Base-by-base conservation (phyloP, 306 rosid species). In the Quercus berberidifolia region DNA sequence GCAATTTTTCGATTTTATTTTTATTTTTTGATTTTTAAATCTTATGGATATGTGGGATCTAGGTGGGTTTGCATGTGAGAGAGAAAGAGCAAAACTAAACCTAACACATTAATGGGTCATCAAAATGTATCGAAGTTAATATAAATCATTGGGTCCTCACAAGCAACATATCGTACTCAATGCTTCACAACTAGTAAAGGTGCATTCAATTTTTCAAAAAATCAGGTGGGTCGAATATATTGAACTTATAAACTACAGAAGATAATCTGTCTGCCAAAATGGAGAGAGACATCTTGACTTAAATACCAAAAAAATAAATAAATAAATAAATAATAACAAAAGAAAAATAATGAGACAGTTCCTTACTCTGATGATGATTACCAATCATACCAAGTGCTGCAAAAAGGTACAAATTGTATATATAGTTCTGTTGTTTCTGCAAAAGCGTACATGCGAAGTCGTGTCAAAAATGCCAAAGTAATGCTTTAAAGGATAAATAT, bases 401-500 rank as follows among this genome's bases (percentile, higher is more conserved):
- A 30, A 4, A 18, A 23, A 3, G 55, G 65, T 30, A 52, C 46
- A 69, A 30, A 30, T 41, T 74, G 17, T 59, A 58, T 8, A 41
- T 41, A 41, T 41, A 54, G 71, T 69, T 83, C 76, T 19, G 76
- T 72, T 13, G 13, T 74, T 55, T 56, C 35, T 64, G n/a, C 28
- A 58, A 25, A 71, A 5, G 62, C 67, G 69, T 76, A 80, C 84
- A 58, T 8, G n/a, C 25, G 58, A 43, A 15, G 25, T 76, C 49
- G 10, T 75, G 28, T 58, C 28, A 21, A 58, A 21, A 58, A 58
- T 58, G 30, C 0, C 28, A 10, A 23, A 57, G 28, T 21, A 26
- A 58, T 26, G 17, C 64, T 10, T 58, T 58, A 31, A 7, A 58
- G 12, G 64, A 3, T 58, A 20, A 7, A 23, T 57, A 20, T 9